A percentile compares a stretch with the other conserved stretches of the same genome.
Conservation (phyloP, 371 early-diverging fungal genomes). For the Furculomyces boomerangus region DNA sequence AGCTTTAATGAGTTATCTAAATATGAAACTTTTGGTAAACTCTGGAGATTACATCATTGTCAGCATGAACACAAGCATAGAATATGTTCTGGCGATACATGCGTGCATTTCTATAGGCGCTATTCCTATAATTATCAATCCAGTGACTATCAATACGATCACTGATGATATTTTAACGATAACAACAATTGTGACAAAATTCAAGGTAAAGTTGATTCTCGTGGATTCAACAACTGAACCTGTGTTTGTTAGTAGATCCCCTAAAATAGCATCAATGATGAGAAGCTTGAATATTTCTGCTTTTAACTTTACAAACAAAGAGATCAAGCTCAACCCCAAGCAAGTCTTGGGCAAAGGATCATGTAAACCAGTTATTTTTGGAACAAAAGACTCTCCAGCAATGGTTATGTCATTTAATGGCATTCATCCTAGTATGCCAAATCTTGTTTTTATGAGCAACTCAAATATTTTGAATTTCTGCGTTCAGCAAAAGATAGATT, state of each 20-base stretch:
- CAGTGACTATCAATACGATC: conserved; percentile 27
- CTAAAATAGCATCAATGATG: background rate
- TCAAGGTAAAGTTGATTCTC: conserved; percentile 35
- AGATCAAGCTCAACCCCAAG: background rate
- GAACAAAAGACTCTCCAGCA: conserved; percentile 2
- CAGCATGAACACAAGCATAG: conserved; percentile 48
- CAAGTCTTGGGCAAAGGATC: background rate
- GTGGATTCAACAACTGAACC: conserved; percentile 23
- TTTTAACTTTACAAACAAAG: background rate
- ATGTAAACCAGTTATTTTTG: background rate
- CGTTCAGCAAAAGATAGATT: conserved; percentile 53
- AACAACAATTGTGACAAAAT: conserved; percentile 35
- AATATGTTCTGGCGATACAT: conserved; percentile 52
- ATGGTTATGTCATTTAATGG: conserved; percentile 19
- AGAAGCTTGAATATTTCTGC: background rate
- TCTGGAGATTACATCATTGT: conserved; percentile 41
- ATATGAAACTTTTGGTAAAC: conserved; percentile 30
- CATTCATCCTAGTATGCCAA: conserved; percentile 23
- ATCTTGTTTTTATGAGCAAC: conserved; percentile 40
- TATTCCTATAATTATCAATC: conserved; percentile 49
- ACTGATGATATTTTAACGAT: conserved; percentile 46
- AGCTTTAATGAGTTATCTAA: conserved; percentile 37
- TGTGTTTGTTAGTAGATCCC: background rate
- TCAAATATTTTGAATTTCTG: conserved; percentile 48
- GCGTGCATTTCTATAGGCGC: conserved; percentile 64